Base-by-base conservation (phyloP, 2,329 filamentous ascomycete species). In the Coleophoma eucalyptorum region DNA sequence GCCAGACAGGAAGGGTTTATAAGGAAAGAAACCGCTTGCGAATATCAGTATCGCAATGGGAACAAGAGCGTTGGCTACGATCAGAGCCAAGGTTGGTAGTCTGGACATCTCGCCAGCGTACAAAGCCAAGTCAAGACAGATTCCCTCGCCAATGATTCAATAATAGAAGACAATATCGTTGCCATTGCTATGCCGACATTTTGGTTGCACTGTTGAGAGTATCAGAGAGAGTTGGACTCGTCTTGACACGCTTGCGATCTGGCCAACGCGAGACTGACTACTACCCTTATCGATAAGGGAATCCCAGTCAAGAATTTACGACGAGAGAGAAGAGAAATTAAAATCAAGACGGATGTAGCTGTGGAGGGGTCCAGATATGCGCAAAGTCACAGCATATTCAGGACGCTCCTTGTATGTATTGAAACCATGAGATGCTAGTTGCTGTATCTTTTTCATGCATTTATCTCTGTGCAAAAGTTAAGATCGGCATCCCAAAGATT, bases 1-100 rank as follows among this genome's bases (percentile, higher is more conserved):
- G 4, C 94, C 94, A 11, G 92, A 84, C 44, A 99, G 78, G 58
- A 96, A 87, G 3, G 94, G 91, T 65, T 99, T 99, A 72, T 97
- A 97, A 7, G 94, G 94, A 65, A 99, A 99, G 78, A 99, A 99
- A 13, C 94, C 93, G 32, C 84, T 82, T 21, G 89, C 92, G 68
- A 97, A 97, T 57, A 87, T 70, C 49, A 87, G 60, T 56, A 92
- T 82, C 43, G 90, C 86, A 50, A 87, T 65, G 3, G 89, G 88
- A 42, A 96, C 83, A 54, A 96, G 71, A 32, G 91, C 50, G 68
- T 97, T 96, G 62, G 90, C 86, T 56, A 82, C 69, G 47, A 79
- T 65, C 54, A 91, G 80, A 52, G 73, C 64, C 51, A 62, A 34
- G 40, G 48, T 52, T 10, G 52, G 52, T 44, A 49, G 48, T 44